Evolutionary conservation across 495 filamentous ascomycete species (phyloP).

Genomic region (Cenococcum geophilum): DNA sequence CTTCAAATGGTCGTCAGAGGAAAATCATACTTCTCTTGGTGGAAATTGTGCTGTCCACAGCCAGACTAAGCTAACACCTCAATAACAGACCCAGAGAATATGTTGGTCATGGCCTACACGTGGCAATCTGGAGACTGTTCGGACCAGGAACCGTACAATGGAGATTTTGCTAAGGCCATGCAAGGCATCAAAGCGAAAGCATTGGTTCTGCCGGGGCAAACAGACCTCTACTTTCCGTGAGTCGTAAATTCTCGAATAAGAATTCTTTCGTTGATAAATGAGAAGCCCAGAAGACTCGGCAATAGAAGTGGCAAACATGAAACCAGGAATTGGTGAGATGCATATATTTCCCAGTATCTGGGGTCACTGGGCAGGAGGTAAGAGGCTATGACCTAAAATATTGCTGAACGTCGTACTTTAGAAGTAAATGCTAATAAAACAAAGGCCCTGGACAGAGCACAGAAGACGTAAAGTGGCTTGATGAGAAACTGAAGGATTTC

Average conservation of each 20-base stretch:
- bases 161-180: slow-evolving; percentile 59
- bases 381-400: slow-evolving; percentile 5
- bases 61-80: neutral
- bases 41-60: too few species aligned
- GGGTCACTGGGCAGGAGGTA: slow-evolving; percentile 51
- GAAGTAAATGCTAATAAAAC: neutral
- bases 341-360: slow-evolving; percentile 57
- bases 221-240: slow-evolving; percentile 69
- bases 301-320: slow-evolving; percentile 61
- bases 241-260: slow-evolving; percentile 25
- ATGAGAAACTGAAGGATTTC: slow-evolving; percentile 50
- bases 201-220: slow-evolving; percentile 58
- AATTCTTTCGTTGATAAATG: slow-evolving; percentile 14
- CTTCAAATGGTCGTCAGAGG: too few species aligned
- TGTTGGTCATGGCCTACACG: slow-evolving; percentile 62
- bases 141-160: slow-evolving; percentile 56
- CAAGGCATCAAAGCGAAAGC: slow-evolving; percentile 61
- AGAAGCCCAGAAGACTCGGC: slow-evolving; percentile 60
- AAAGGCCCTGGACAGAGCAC: slow-evolving; percentile 55
- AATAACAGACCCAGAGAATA: slow-evolving; percentile 55
- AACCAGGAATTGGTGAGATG: slow-evolving; percentile 52
- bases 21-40: too few species aligned
- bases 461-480: slow-evolving; percentile 62
- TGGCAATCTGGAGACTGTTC: slow-evolving; percentile 68
- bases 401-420: neutral